A percentile compares a stretch with the other conserved stretches of the same genome.
These are phyloP conservation scores for Mariannaea elegans DNA, from an alignment of 2,329 filamentous ascomycete genomes.

Conservation along the genomic window DNA sequence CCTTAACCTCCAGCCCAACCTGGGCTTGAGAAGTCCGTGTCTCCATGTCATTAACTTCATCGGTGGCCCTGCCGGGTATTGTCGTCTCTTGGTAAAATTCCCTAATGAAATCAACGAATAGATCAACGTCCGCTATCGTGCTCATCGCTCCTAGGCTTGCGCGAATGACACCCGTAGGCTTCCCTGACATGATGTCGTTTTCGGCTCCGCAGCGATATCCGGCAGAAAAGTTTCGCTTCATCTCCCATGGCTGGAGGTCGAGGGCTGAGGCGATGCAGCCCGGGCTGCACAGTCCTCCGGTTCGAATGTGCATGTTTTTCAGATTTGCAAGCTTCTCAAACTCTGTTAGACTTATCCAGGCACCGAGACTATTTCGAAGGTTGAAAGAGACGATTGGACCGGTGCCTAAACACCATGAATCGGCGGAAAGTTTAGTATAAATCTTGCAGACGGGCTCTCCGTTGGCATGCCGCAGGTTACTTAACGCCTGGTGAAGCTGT, in stretches of 20 bases:
- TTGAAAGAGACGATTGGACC: conserved; percentile 90
- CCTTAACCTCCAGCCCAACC: conserved; percentile 57
- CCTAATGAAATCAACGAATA: conserved; percentile 74
- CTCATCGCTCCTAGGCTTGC: conserved; percentile 93
- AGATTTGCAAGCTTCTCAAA: conserved; percentile 86
- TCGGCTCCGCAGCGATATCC: conserved; percentile 87
- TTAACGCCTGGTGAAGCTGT: conserved; percentile 67
- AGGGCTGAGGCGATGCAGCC: conserved; percentile 82
- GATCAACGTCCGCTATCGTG: conserved; percentile 75
- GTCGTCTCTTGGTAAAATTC: conserved; percentile 61
- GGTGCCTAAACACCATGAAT: conserved; percentile 50
- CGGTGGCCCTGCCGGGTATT: background rate
- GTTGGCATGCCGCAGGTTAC: conserved; percentile 73
- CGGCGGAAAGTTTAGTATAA: conserved; percentile 57
- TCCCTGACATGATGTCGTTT: conserved; percentile 82
- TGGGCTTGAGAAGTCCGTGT: background rate
- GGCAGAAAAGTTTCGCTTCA: conserved; percentile 83
- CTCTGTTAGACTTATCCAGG: conserved; percentile 83
- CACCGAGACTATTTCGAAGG: conserved; percentile 71
- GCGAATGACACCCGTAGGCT: conserved; percentile 87
- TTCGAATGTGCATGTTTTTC: conserved; percentile 84
- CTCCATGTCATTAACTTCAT: background rate
- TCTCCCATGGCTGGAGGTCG: conserved; percentile 80
- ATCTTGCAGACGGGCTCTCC: conserved; percentile 70
- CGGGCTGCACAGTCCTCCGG: conserved; percentile 91